Evolutionary conservation across 1,284 basidiomycete genomes (phyloP).

Genomic region (Malassezia sympodialis): DNA sequence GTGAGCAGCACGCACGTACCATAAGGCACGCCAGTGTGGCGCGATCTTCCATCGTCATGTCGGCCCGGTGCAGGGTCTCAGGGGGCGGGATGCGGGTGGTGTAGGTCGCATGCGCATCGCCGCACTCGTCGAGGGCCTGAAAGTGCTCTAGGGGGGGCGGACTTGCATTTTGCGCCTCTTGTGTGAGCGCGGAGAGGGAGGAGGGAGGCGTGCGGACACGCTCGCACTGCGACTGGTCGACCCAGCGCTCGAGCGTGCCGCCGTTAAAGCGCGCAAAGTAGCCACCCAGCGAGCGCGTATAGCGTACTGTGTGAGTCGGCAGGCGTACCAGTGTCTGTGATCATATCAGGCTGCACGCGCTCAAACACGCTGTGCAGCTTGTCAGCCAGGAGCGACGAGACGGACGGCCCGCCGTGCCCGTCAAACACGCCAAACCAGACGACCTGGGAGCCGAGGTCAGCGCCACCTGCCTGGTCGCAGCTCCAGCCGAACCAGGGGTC

Average conservation of each 20-base stretch:
- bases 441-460: constrained; percentile 40
- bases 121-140: not conserved
- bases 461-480: constrained; percentile 27
- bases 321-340: constrained; percentile 27
- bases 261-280: constrained; percentile 43
- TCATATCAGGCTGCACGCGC: constrained; percentile 28
- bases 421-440: constrained; percentile 46
- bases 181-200: not conserved
- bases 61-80: constrained; percentile 21
- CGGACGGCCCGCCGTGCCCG: constrained; percentile 38
- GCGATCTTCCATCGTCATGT: constrained; percentile 38
- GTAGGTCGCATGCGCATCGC: not conserved
- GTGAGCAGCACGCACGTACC: not conserved
- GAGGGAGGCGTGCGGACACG: not conserved
- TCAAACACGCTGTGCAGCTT: constrained; percentile 40
- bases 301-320: constrained; percentile 21
- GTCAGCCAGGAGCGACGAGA: constrained; percentile 32
- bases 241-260: constrained; percentile 37
- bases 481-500: constrained; percentile 25
- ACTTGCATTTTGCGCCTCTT: not conserved
- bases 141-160: not conserved
- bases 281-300: constrained; percentile 38
- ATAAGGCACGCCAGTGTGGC: constrained; percentile 43
- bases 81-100: constrained; percentile 28
- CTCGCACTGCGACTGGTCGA: constrained; percentile 23